phyloP scores from a whole-genome alignment of 2,329 filamentous ascomycete genomes.

The Trichoderma semiorbis region DNA sequence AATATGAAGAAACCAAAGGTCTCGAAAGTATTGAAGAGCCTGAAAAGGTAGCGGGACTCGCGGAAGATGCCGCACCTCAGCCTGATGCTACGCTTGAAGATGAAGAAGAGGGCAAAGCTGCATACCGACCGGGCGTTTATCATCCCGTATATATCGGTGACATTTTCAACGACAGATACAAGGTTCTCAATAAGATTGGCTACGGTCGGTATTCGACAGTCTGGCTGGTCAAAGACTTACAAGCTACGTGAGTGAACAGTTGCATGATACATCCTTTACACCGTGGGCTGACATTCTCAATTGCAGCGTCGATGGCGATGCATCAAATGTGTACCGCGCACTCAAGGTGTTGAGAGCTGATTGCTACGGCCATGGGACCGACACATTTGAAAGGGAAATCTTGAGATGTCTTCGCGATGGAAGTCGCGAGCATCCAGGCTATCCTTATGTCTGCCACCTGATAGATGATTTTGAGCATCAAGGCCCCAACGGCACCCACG shows the following conservation, averaged over 20 bases:
- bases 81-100: neutral
- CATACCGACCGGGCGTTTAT: slow-evolving; percentile 18
- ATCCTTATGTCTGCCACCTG: neutral
- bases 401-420: neutral
- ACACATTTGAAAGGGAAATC: neutral
- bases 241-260: neutral
- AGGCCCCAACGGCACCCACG: neutral
- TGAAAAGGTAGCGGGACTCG: fast-evolving
- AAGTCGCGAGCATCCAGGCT: neutral
- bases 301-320: neutral
- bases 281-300: neutral
- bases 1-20: neutral
- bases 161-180: slow-evolving; percentile 15
- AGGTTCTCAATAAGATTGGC: slow-evolving; percentile 23
- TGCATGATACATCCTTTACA: neutral
- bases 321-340: neutral
- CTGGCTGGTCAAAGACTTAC: slow-evolving; percentile 20
- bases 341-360: neutral
- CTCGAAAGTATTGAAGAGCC: neutral
- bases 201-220: slow-evolving; percentile 23
- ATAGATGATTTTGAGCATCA: neutral
- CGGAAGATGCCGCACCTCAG: neutral
- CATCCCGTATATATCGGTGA: slow-evolving; percentile 23
- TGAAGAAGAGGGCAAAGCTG: neutral
- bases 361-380: neutral